Conservation (phyloP, 495 filamentous ascomycete genomes). For the Apodospora peruviana region DNA sequence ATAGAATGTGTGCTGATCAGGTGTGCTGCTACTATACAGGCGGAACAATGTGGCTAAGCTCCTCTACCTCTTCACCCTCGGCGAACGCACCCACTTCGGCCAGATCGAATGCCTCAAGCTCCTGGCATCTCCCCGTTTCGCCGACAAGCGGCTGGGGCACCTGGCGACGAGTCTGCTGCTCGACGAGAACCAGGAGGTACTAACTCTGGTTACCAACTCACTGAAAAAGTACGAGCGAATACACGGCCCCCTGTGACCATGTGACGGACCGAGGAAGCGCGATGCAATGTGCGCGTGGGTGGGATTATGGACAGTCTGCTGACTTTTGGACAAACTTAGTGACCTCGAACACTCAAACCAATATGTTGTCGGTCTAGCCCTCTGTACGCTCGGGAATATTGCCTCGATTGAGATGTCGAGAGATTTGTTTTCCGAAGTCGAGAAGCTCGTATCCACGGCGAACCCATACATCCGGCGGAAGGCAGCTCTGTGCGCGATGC, state of each 20-base stretch:
- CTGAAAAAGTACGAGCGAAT: conserved; percentile 75
- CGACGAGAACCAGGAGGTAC: conserved; percentile 97
- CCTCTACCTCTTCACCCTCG: conserved; percentile 96
- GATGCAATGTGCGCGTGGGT: not conserved
- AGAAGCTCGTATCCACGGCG: conserved; percentile 78
- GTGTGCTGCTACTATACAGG: too few species aligned
- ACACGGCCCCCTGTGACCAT: too few species aligned
- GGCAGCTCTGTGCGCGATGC: conserved; percentile 98
- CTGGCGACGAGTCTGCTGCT: conserved; percentile 92
- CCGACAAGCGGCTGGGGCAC: conserved; percentile 95
- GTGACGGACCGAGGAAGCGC: too few species aligned
- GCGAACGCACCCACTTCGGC: conserved; percentile 95
- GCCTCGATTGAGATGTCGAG: conserved; percentile 98
- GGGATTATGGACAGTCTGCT: conserved; percentile 10
- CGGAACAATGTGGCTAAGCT: conserved; percentile 99
- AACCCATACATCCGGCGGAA: conserved; percentile 97
- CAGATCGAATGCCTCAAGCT: conserved; percentile 99
- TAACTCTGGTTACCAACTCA: conserved; percentile 96
- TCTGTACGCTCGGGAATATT: conserved; percentile 95
- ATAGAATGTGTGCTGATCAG: too few species aligned
- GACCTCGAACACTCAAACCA: conserved; percentile 96
- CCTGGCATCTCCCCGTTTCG: conserved; percentile 92
- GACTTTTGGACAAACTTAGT: conserved; percentile 49
- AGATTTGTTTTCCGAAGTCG: conserved; percentile 93
- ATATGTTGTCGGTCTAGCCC: conserved; percentile 93